Evolutionary conservation across 1,284 basidiomycete genomes (phyloP).

Genomic region (Trichosporon inkin): DNA sequence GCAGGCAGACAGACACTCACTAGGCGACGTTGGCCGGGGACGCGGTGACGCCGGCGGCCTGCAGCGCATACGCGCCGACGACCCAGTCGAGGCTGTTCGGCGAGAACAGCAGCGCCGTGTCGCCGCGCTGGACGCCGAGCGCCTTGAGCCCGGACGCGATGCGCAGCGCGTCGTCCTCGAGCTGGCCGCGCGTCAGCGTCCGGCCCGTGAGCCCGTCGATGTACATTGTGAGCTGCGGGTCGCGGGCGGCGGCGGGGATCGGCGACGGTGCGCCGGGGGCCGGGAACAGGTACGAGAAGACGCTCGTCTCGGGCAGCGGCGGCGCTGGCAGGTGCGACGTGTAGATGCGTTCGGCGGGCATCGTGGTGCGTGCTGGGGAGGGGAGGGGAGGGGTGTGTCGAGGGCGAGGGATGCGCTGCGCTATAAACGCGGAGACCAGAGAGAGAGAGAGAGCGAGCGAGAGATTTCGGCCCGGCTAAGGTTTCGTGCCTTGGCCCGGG

Average conservation of each 20-base stretch:
- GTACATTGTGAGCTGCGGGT: constrained; percentile 54
- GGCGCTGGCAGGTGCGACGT: constrained; percentile 27
- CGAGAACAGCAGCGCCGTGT: constrained; percentile 42
- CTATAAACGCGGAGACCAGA: too few relatives aligned
- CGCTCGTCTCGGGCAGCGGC: constrained; percentile 30
- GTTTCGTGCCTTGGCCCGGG: too few relatives aligned
- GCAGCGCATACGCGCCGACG: constrained; percentile 59
- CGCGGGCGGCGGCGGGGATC: background rate
- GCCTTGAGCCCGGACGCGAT: constrained; percentile 57
- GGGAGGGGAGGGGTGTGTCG: background rate
- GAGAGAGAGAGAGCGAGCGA: too few relatives aligned
- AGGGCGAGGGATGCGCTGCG: too few relatives aligned
- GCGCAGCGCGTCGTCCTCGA: constrained; percentile 58
- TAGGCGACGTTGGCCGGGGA: constrained; percentile 44
- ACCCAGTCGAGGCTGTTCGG: constrained; percentile 63
- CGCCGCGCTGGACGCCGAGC: constrained; percentile 31
- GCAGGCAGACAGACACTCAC: constrained; percentile 27
- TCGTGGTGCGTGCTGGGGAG: background rate
- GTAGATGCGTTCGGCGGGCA: constrained; percentile 27
- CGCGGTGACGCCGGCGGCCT: constrained; percentile 36
- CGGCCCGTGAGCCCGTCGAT: constrained; percentile 63
- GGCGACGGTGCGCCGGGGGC: constrained; percentile 10
- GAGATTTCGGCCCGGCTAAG: too few relatives aligned
- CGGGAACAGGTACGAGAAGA: constrained; percentile 21
- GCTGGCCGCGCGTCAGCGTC: constrained; percentile 57